A percentile compares a stretch with the other conserved stretches of the same genome.
phyloP scores from a whole-genome alignment of 495 filamentous ascomycete species.

The Xylaria scruposa region DNA sequence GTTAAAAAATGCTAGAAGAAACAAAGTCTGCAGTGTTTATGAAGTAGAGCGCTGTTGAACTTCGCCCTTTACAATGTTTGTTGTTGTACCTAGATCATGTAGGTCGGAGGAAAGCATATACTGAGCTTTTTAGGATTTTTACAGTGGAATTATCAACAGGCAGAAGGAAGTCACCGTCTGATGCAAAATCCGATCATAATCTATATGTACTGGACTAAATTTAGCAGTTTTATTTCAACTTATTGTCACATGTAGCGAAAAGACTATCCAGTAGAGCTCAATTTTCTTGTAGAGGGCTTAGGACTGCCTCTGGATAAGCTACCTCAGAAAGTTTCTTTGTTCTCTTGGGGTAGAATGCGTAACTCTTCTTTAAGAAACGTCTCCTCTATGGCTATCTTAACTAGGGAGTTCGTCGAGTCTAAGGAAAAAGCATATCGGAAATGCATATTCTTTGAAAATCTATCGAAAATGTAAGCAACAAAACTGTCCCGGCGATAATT shows the following conservation, averaged over 20 bases:
- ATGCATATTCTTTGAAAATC: not conserved
- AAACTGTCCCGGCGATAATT: not conserved
- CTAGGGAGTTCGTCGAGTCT: not conserved
- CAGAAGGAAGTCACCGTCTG: not conserved
- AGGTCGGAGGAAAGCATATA: not conserved
- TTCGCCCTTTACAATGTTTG: not conserved
- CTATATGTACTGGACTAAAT: not conserved
- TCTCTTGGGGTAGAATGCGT: not conserved
- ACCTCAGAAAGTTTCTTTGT: not conserved
- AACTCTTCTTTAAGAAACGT: not conserved
- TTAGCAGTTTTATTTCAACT: not conserved
- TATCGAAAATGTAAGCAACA: not conserved
- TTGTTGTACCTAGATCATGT: not conserved
- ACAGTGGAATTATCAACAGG: not conserved
- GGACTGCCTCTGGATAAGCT: not conserved
- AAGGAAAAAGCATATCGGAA: not conserved
- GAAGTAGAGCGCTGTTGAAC: not conserved
- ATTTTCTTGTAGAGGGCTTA: not conserved
- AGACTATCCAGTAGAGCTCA: not conserved
- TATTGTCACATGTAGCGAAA: not conserved
- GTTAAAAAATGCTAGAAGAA: not conserved
- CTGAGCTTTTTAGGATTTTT: not conserved
- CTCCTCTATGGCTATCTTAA: not conserved
- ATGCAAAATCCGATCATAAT: not conserved
- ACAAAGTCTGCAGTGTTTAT: not conserved